Base-by-base conservation (phyloP, 1,139 yeast genomes). In the Pichia sp. region DNA sequence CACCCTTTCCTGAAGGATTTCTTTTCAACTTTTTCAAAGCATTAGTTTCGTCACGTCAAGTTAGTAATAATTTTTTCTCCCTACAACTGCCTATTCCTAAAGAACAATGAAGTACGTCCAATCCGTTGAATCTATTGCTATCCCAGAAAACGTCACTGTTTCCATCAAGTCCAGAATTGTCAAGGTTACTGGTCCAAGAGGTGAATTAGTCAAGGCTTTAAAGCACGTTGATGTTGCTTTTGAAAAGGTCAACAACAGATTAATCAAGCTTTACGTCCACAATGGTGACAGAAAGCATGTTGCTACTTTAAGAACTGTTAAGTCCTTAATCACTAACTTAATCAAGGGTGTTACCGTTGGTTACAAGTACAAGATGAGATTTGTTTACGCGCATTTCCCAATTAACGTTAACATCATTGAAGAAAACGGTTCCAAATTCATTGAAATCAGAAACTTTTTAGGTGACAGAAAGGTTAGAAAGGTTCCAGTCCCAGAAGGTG, bases 361-460 rank as follows among this genome's bases (percentile, higher is more conserved):
- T 72, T 91, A 76, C 95, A 81, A 84, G 76, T 91, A 91, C 94
- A 91, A 91, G 88, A 82, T 91, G 96, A 87, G 97, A 80, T 89
- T 88, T 72, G 98, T 91, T 59, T 93, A 91, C 69, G 99, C 98
- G 82, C 98, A 93, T 86, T 91, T 91, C 95, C 99, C 98, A 70
- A 93, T 93, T 75, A 91, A 93, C 74, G 96, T 91, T 61, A 91
- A 89, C 79, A 69, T 80, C 56, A 66, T 80, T 63, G 82, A 86
- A 60, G 71, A 76, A 61, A 85, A 87, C 46, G 89, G 88, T 63
- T 72, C 78, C 51, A 71, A 76, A 54, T 78, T 64, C 65, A 84
- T 89, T 62, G 98, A 91, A 77, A 89, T 91, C 78, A 89, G 98
- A 85, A 91, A 91, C 79, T 91, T 87, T 82, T 81, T 91, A 75